phyloP scores from a whole-genome alignment of 116 monocot species.

The Iris pallida region DNA sequence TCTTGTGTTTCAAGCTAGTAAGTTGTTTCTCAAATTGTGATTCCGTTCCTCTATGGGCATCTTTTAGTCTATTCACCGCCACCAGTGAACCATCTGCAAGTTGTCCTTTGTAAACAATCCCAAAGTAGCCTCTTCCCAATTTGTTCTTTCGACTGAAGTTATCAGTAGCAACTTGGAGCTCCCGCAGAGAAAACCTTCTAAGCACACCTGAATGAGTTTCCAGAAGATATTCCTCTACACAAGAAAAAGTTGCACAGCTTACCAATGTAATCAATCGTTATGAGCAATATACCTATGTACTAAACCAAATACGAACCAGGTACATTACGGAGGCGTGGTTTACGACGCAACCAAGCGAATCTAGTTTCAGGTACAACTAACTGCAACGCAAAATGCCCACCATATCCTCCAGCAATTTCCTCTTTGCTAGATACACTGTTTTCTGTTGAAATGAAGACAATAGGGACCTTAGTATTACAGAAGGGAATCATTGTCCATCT shows the following conservation, averaged over 20 bases:
- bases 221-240: conserved; percentile 41
- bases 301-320: too few species aligned
- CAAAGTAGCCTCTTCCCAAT: conserved; percentile 47
- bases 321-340: too few species aligned
- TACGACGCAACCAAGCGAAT: too few species aligned
- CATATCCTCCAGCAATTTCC: too few species aligned
- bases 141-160: conserved; percentile 37
- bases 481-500: too few species aligned
- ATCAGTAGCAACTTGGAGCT: conserved; percentile 48
- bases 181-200: conserved; percentile 36
- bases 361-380: too few species aligned
- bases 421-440: too few species aligned
- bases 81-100: conserved; percentile 44
- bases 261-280: too few species aligned
- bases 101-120: conserved; percentile 41
- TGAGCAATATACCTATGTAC: too few species aligned
- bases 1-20: conserved; percentile 42
- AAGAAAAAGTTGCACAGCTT: background rate
- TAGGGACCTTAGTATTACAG: too few species aligned
- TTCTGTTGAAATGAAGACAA: too few species aligned
- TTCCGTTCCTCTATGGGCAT: conserved; percentile 35
- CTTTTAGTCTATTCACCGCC: conserved; percentile 43
- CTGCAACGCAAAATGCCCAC: too few species aligned
- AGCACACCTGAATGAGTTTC: conserved; percentile 49
- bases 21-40: conserved; percentile 40